phyloP scores from a whole-genome alignment of 2,329 filamentous ascomycete genomes.

The Neofusicoccum cordaticola region DNA sequence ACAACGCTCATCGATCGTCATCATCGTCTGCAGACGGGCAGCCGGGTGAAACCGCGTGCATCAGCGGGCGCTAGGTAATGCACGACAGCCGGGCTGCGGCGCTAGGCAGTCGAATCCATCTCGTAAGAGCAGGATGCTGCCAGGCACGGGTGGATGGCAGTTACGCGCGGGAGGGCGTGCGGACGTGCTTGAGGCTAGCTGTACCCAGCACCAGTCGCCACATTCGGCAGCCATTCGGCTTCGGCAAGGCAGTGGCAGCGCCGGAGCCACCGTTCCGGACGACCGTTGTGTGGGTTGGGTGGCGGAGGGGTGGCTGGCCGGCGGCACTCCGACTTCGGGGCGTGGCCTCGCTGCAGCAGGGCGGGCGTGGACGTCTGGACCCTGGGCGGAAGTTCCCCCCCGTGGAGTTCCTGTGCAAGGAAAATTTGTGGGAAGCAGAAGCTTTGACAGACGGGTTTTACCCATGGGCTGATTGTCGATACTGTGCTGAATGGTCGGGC shows the following conservation, averaged over 20 bases:
- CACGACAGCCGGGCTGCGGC: not conserved
- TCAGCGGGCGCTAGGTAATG: not conserved
- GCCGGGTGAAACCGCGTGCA: slow-evolving; percentile 10
- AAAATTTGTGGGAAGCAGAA: not conserved
- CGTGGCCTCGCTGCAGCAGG: not conserved
- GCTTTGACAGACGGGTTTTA: slow-evolving; percentile 1
- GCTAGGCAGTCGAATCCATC: not conserved
- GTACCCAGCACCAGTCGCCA: not conserved
- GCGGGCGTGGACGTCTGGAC: not conserved
- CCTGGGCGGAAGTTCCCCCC: not conserved
- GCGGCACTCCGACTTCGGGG: slow-evolving; percentile 8
- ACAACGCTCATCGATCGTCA: not conserved
- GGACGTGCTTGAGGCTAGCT: not conserved
- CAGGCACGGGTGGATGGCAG: not conserved
- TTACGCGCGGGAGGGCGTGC: not conserved
- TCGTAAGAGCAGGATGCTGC: not conserved
- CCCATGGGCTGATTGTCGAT: not conserved
- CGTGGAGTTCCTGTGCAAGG: not conserved
- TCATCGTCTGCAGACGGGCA: not conserved
- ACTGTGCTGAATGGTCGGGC: slow-evolving; percentile 1
- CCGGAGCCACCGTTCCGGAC: not conserved
- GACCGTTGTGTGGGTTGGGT: slow-evolving; percentile 1
- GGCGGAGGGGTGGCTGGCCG: not conserved
- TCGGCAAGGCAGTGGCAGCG: not conserved
- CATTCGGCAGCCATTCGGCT: not conserved